Evolutionary conservation across 805 yeast genomes (phyloP).

Genomic region (Monosporozyma aquatica): DNA sequence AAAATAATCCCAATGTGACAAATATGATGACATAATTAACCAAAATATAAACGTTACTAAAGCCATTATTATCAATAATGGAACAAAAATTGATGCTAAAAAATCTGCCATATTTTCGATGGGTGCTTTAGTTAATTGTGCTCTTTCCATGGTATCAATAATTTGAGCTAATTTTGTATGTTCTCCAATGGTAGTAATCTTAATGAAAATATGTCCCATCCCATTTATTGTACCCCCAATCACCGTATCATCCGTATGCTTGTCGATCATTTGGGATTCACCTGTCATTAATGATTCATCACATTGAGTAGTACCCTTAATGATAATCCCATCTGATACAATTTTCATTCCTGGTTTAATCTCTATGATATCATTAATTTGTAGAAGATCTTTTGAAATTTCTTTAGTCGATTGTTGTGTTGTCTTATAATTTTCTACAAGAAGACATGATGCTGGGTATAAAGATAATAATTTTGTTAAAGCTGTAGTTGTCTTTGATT

Average conservation of each 20-base stretch:
- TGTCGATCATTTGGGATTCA: slow-evolving; percentile 70
- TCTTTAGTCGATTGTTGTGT: slow-evolving; percentile 3
- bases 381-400: slow-evolving; percentile 70
- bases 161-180: slow-evolving; percentile 83
- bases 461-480: slow-evolving; percentile 70
- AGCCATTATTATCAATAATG: slow-evolving; percentile 55
- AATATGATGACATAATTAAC: slow-evolving; percentile 29
- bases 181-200: slow-evolving; percentile 64
- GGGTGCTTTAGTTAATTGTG: slow-evolving; percentile 84
- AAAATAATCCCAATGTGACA: slow-evolving; percentile 12
- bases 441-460: slow-evolving; percentile 67
- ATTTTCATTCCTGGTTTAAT: slow-evolving; percentile 79
- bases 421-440: slow-evolving; percentile 32
- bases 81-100: slow-evolving; percentile 80
- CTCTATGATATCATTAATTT: slow-evolving; percentile 65
- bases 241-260: slow-evolving; percentile 49
- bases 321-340: slow-evolving; percentile 84
- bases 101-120: slow-evolving; percentile 83
- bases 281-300: slow-evolving; percentile 92
- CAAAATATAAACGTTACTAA: slow-evolving; percentile 57
- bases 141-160: slow-evolving; percentile 75
- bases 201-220: slow-evolving; percentile 57
- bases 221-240: slow-evolving; percentile 92
- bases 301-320: slow-evolving; percentile 70
- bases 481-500: slow-evolving; percentile 88